These are phyloP conservation scores for Daldinia concentrica DNA, from an alignment of 495 filamentous ascomycete genomes.

Conservation along the genomic window DNA sequence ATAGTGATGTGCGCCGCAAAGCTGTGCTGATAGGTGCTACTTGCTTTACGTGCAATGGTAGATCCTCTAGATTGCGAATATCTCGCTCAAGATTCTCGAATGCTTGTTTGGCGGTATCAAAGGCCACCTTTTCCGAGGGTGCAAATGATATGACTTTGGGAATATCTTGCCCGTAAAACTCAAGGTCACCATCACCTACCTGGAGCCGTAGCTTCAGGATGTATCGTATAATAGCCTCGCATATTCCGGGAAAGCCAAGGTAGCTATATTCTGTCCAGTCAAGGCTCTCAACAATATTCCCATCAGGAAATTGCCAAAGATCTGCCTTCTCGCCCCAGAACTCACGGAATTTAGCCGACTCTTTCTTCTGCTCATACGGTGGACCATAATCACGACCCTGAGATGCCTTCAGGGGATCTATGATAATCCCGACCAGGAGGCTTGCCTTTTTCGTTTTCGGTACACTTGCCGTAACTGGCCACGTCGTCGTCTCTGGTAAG, in stretches of 20 bases:
- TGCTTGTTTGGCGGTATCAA: constrained; percentile 61
- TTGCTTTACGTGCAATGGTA: constrained; percentile 83
- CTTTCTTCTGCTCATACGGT: constrained; percentile 76
- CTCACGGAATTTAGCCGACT: constrained; percentile 71
- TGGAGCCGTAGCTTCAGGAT: constrained; percentile 71
- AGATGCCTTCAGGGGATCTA: constrained; percentile 73
- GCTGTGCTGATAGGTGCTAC: constrained; percentile 74
- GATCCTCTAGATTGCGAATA: constrained; percentile 74
- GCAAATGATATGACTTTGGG: constrained; percentile 62
- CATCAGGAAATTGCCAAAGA: constrained; percentile 77
- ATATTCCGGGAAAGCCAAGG: constrained; percentile 62
- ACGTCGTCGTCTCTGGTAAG: constrained; percentile 48
- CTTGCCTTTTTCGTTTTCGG: constrained; percentile 34
- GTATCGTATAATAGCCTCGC: constrained; percentile 81
- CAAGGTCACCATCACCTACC: constrained; percentile 59
- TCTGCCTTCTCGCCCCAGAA: constrained; percentile 83
- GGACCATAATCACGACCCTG: constrained; percentile 88
- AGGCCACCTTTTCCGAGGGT: constrained; percentile 58
- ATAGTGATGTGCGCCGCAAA: constrained; percentile 76
- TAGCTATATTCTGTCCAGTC: constrained; percentile 76
- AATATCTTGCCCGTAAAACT: constrained; percentile 70
- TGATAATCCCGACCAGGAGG: constrained; percentile 72
- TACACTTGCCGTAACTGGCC: constrained; percentile 52
- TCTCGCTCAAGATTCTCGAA: constrained; percentile 78
- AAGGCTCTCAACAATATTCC: constrained; percentile 78